A percentile compares a stretch with the other conserved stretches of the same genome.
Conservation (phyloP, 768 basidiomycete genomes). For the Mycena rebaudengoi region DNA sequence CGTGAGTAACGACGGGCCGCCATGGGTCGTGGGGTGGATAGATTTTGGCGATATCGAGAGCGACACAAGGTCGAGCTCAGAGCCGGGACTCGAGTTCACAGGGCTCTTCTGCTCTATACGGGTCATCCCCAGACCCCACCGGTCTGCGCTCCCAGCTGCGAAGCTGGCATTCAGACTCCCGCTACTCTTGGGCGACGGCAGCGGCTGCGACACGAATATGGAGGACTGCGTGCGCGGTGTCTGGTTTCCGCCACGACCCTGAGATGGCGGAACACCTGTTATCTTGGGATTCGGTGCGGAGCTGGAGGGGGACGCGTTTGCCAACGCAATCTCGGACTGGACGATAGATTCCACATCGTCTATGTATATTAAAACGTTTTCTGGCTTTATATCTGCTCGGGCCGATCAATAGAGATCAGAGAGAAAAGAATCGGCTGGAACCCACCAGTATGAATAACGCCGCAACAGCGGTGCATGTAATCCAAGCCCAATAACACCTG, state of each 20-base stretch:
- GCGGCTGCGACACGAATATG: conserved; percentile 93
- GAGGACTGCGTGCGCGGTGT: conserved; percentile 85
- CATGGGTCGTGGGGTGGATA: conserved; percentile 23
- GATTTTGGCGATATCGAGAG: conserved; percentile 22
- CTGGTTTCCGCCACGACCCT: conserved; percentile 95
- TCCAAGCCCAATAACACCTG: conserved; percentile 95
- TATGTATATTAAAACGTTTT: conserved; percentile 96
- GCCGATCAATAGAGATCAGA: conserved; percentile 10
- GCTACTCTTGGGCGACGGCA: conserved; percentile 72
- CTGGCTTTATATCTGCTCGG: conserved; percentile 87
- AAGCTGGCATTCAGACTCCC: conserved; percentile 22
- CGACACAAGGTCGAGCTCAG: conserved; percentile 22
- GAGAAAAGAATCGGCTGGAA: conserved; percentile 2
- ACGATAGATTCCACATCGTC: conserved; percentile 97
- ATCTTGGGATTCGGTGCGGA: conserved; percentile 68
- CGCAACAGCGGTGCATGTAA: conserved; percentile 97
- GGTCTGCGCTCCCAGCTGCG: conserved; percentile 66
- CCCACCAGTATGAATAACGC: conserved; percentile 93
- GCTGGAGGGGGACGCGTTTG: conserved; percentile 41
- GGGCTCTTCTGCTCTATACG: conserved; percentile 66
- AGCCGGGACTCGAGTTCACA: conserved; percentile 15
- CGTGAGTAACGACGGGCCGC: conserved; percentile 76
- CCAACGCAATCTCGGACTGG: conserved; percentile 73
- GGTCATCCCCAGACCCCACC: conserved; percentile 92
- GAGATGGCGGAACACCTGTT: conserved; percentile 92